Evolutionary conservation across 2,329 filamentous ascomycete genomes (phyloP), one percentile per base, ranked within the genome.

Genomic region (Blastomyces emzantsi): DNA sequence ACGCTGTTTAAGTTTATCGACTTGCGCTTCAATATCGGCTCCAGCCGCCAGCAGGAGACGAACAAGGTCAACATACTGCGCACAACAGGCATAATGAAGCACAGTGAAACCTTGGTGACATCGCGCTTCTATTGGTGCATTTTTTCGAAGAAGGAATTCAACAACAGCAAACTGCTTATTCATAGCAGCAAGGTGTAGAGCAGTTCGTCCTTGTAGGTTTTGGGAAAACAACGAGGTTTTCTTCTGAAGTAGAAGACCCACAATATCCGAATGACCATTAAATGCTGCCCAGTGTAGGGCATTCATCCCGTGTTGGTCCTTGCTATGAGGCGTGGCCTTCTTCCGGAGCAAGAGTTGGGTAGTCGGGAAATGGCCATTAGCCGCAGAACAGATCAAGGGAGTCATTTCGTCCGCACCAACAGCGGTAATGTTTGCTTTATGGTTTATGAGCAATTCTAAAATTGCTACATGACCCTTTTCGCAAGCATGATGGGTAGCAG

Each of bases 1-100:
- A 58, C 72, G 69, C 61, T 70, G 68, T 58, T 71, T 66, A 58
- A 70, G 66, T 28, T 66, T 62, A 28, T 67, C 65, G 49, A 70
- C 70, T 41, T 70, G 68, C 1, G 73, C 72, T 66, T 78, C 75
- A 19, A 77, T 68, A 41, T 73, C 67, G 15, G 74, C 73, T 13
- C 69, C 72, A 41, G 66, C 71, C 43, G 70, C 66, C n/a, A 78
- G 66, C 7, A 78, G 67, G 30, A 76, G 67, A 22, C 67, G 69
- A 1, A 73, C 67, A 19, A 75, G 70, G 15, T 72, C 73, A 15
- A 69, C 41, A 58, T 67, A 73, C 58, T 72, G 67, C 11, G 70
- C 67, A 51, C 70, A 66, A 43, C 75, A 77, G 43, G 75, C 75
- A 66, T 77, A 77, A 64, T 78, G 76, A 49, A 77, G 70, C 1